Conservation (phyloP, 129 eudicot genomes). For the Lactuca sativa region DNA sequence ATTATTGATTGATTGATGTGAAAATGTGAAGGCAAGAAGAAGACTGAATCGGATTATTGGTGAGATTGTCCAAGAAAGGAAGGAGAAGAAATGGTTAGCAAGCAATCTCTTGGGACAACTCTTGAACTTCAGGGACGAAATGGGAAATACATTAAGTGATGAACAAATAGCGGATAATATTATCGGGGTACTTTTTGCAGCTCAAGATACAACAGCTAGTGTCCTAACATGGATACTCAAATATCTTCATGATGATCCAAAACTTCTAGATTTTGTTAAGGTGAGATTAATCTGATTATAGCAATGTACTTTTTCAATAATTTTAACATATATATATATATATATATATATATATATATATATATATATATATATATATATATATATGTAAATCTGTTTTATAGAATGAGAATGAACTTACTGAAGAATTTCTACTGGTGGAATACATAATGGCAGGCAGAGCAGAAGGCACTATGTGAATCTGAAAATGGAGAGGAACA, state of each 20-base stretch:
- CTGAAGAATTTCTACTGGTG: conserved; percentile 16
- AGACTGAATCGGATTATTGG: conserved; percentile 55
- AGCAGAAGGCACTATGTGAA: conserved; percentile 57
- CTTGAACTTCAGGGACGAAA: conserved; percentile 59
- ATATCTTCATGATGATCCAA: conserved; percentile 66
- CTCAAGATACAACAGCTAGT: conserved; percentile 96
- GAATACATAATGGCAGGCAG: conserved; percentile 46
- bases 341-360: no score
- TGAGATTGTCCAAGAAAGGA: conserved; percentile 53
- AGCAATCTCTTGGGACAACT: conserved; percentile 62
- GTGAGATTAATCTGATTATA: conserved; percentile 31
- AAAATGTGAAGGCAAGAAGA: conserved; percentile 57
- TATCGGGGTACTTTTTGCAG: conserved; percentile 84
- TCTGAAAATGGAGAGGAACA: conserved; percentile 45
- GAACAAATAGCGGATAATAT: conserved; percentile 77
- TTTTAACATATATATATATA: conserved; percentile 9
- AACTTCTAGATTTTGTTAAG: conserved; percentile 67
- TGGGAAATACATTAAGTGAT: conserved; percentile 51
- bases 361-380: no score
- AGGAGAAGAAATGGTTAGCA: conserved; percentile 46
- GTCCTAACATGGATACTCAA: conserved; percentile 82
- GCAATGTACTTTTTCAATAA: background rate
- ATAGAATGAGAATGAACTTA: conserved; percentile 1
- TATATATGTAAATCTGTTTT: background rate
- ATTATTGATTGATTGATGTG: conserved; percentile 3